These are phyloP conservation scores for Mycosarcoma maydis DNA, from an alignment of 1,284 basidiomycete genomes.

Conservation along the genomic window DNA sequence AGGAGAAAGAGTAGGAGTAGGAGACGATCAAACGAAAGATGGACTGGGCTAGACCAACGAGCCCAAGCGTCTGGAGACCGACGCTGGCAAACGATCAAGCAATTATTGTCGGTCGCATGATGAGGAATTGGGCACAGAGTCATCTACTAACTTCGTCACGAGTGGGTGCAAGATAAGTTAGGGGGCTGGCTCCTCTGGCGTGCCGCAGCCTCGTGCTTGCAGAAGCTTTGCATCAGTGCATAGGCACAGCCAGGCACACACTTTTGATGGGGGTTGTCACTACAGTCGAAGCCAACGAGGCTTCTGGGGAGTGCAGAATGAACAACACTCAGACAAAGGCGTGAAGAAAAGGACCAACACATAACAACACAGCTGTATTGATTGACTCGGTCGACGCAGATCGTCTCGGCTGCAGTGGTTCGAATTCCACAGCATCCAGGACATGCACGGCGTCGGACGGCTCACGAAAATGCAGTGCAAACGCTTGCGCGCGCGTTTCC, in stretches of 20 bases:
- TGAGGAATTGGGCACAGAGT: too few species aligned
- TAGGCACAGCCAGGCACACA: background rate
- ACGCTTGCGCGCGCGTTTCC: too few species aligned
- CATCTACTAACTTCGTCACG: background rate
- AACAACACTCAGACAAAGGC: constrained; percentile 25
- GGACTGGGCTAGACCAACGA: background rate
- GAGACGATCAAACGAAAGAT: background rate
- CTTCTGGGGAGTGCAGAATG: background rate
- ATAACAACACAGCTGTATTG: constrained; percentile 1
- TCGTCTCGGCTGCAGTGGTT: too few species aligned
- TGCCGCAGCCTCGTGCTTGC: background rate
- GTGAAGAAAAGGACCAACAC: constrained; percentile 1
- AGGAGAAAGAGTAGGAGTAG: background rate
- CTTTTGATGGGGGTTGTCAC: background rate
- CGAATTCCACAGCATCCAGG: background rate
- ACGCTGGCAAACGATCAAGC: too few species aligned
- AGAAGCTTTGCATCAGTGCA: background rate
- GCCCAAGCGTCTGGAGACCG: constrained; percentile 10
- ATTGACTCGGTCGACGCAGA: too few species aligned
- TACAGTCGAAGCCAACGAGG: too few species aligned
- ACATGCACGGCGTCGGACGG: too few species aligned
- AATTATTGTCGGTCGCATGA: too few species aligned
- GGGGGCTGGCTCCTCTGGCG: constrained; percentile 7
- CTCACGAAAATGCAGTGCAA: too few species aligned
- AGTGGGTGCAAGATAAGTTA: background rate